Conservation (phyloP, 1,284 basidiomycete genomes). For the Microbotryum saponariae region DNA sequence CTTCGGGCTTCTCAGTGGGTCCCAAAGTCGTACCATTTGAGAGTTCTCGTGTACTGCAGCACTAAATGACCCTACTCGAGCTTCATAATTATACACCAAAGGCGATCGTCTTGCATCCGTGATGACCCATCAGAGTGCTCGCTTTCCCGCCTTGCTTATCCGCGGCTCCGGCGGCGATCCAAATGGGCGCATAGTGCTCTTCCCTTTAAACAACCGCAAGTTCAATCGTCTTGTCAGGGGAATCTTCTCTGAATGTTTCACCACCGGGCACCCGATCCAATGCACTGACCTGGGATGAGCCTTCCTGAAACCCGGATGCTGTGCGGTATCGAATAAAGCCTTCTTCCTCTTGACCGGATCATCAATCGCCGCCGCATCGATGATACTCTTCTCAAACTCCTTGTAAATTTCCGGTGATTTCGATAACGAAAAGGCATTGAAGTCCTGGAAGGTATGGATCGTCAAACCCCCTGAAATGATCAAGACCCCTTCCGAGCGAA, state of each 20-base stretch:
- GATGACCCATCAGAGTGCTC: slow-evolving; percentile 25
- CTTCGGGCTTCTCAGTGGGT: no score
- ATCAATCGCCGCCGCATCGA: slow-evolving; percentile 49
- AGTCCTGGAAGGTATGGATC: slow-evolving; percentile 58
- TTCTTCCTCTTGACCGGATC: slow-evolving; percentile 46
- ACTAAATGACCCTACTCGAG: no score
- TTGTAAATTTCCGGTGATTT: slow-evolving; percentile 45
- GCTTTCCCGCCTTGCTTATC: slow-evolving; percentile 44
- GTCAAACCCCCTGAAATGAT: slow-evolving; percentile 61
- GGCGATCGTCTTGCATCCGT: slow-evolving; percentile 33
- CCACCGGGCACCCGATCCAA: no score
- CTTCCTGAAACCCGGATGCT: slow-evolving; percentile 54
- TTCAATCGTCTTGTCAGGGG: no score
- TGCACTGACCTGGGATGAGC: slow-evolving; percentile 49
- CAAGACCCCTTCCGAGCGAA: slow-evolving; percentile 59
- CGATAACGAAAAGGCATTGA: slow-evolving; percentile 49
- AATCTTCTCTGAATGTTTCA: no score
- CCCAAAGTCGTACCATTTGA: no score
- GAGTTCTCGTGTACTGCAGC: no score
- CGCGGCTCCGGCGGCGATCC: slow-evolving; percentile 60
- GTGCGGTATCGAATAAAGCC: slow-evolving; percentile 49
- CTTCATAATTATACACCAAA: slow-evolving; percentile 25
- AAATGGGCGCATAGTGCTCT: slow-evolving; percentile 66
- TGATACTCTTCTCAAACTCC: slow-evolving; percentile 55
- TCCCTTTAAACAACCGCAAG: slow-evolving; percentile 40